phyloP scores from a whole-genome alignment of 352 stramenopile species.

The Pythium aristosporum region DNA sequence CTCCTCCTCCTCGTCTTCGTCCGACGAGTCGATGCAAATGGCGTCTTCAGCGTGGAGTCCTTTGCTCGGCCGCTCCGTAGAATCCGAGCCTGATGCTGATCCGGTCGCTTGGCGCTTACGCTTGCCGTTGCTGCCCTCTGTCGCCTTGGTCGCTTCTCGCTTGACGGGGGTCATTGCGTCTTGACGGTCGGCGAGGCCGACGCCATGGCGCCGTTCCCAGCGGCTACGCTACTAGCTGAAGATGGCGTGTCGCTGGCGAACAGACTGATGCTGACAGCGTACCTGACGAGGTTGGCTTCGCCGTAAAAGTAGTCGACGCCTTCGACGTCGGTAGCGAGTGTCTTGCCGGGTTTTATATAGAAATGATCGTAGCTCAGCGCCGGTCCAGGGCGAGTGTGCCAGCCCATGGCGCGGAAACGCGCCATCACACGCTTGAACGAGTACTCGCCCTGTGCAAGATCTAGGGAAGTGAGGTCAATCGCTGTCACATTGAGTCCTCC shows the following conservation, averaged over 20 bases:
- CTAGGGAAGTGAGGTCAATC: background rate
- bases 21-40: slow-evolving; percentile 19
- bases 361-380: slow-evolving; percentile 22
- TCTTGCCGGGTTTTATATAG: slow-evolving; percentile 24
- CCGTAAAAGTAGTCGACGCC: slow-evolving; percentile 25
- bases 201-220: background rate
- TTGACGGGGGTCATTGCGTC: background rate
- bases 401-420: background rate
- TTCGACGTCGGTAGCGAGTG: slow-evolving; percentile 11
- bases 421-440: slow-evolving; percentile 13
- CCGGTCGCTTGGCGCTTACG: background rate
- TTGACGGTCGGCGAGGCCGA: background rate
- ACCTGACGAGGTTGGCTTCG: slow-evolving; percentile 6
- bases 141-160: background rate
- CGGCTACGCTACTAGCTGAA: background rate
- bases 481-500: background rate
- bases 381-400: no score
- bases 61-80: background rate
- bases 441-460: slow-evolving; percentile 15
- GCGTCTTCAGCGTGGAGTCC: slow-evolving; percentile 11
- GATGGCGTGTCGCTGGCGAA: background rate
- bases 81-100: no score
- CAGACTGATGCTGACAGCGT: slow-evolving; percentile 4
- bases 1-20: slow-evolving; percentile 3
- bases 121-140: background rate